Conservation (phyloP, 768 basidiomycete genomes). For the Favolaschia claudopus region DNA sequence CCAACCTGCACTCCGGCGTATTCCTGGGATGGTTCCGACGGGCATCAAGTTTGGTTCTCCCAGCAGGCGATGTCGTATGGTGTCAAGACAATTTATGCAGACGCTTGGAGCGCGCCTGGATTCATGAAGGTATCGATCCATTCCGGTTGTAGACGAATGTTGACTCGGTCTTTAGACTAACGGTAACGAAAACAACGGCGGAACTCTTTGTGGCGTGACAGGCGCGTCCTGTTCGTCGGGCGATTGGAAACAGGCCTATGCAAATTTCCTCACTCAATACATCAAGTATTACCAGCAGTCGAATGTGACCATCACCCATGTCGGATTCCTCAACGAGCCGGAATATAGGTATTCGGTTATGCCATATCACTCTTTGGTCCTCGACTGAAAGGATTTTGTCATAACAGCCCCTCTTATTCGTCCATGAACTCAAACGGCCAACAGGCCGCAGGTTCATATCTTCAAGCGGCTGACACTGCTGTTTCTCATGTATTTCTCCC, state of each 20-base stretch:
- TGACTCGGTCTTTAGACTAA: slow-evolving; percentile 1
- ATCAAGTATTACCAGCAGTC: slow-evolving; percentile 11
- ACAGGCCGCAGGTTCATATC: slow-evolving; percentile 14
- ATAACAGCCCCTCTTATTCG: slow-evolving; percentile 9
- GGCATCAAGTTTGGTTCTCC: slow-evolving; percentile 15
- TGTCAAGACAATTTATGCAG: slow-evolving; percentile 21
- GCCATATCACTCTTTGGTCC: background rate
- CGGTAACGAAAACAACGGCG: slow-evolving; percentile 5
- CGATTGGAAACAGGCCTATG: slow-evolving; percentile 23
- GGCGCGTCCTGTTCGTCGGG: slow-evolving; percentile 8
- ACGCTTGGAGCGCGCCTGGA: slow-evolving; percentile 19
- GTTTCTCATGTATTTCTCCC: background rate
- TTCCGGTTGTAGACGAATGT: background rate
- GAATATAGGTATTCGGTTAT: slow-evolving; percentile 15
- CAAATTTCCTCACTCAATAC: slow-evolving; percentile 16
- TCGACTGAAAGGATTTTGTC: background rate
- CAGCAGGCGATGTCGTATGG: slow-evolving; percentile 18
- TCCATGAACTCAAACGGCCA: slow-evolving; percentile 19
- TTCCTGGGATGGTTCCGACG: slow-evolving; percentile 7
- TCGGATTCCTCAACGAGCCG: slow-evolving; percentile 23
- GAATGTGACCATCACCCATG: slow-evolving; percentile 9
- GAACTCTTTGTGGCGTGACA: slow-evolving; percentile 16
- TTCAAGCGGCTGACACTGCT: no score
- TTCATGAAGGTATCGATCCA: slow-evolving; percentile 17
- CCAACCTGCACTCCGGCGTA: slow-evolving; percentile 8